Evolutionary conservation across 2,329 filamentous ascomycete species (phyloP), one percentile per base, ranked within the genome.

Genomic region (Boeremia exigua): DNA sequence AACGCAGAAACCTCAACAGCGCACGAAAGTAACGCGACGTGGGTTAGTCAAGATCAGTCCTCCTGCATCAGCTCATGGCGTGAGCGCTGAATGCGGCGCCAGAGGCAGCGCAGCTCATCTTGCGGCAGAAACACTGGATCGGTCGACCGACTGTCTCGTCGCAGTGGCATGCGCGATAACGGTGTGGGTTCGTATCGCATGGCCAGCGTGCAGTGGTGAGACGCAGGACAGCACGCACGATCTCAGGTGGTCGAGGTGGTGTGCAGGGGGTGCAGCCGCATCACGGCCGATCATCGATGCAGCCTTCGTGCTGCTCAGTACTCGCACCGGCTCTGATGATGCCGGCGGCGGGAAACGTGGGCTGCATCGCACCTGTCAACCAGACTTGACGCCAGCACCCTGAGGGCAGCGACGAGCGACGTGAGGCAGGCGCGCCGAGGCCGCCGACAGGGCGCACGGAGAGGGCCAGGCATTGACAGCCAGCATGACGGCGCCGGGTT

Each of bases 11-110:
- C 15, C 42, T 51, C 53, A 51, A 51, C 47, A 51, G 36, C 39
- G 33, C 49, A 61, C 47, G 40, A 52, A 34, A 48, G 58, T 54
- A 61, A 60, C 52, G 54, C 58, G 48, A 61, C 46, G 47, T 50
- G 59, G 47, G 40, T 50, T 58, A 48, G 45, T 45, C 46, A 58
- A 38, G 53, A 40, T 23, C 19, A 23, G 19, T 23, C 5, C 19
- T 23, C 17, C 30, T 42, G 48, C 30, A 44, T 67, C 60, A 65
- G 59, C 49, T 45, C 59, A 64, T 56, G 61, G 64, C 64, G 64
- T 67, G 64, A 67, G 59, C 43, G 9, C 17, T 46, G 47, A 33
- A 42, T 27, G n/a, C 15, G 3, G 11, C n/a, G 19, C 19, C 19
- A 23, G 19, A 23, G 19, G 19, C 19, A 23, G 19, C 19, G 19